These are phyloP conservation scores for Silene vulgaris DNA, from an alignment of 179 eudicot species.

Conservation along the genomic window DNA sequence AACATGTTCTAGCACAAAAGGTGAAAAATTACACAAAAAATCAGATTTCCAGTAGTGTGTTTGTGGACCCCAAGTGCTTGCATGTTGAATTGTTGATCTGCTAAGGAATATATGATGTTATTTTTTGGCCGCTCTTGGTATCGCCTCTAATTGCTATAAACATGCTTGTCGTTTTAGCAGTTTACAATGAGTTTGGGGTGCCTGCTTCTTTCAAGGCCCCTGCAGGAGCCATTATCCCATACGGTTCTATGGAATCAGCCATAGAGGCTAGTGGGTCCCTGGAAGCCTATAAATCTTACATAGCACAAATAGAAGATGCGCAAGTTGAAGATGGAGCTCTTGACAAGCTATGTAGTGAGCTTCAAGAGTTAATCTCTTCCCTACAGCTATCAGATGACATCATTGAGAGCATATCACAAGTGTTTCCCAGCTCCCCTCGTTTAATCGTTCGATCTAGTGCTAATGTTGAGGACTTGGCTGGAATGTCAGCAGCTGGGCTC, in stretches of 20 bases:
- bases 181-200: constrained; percentile 69
- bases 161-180: constrained; percentile 33
- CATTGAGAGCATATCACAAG: constrained; percentile 40
- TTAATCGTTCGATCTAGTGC: constrained; percentile 93
- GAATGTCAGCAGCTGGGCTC: constrained; percentile 99
- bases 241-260: constrained; percentile 76
- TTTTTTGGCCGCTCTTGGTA: background rate
- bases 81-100: background rate
- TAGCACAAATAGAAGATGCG: constrained; percentile 68
- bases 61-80: background rate
- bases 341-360: constrained; percentile 60
- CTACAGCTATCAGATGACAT: constrained; percentile 41
- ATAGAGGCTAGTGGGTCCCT: constrained; percentile 47
- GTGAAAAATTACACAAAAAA: background rate
- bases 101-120: background rate
- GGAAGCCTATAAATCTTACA: constrained; percentile 41
- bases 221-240: constrained; percentile 76
- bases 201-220: constrained; percentile 92
- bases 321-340: constrained; percentile 60
- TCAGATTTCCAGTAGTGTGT: background rate
- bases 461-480: constrained; percentile 91
- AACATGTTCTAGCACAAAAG: background rate
- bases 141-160: background rate
- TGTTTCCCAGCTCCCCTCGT: constrained; percentile 44
- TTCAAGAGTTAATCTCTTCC: constrained; percentile 61